Evolutionary conservation across 2,329 filamentous ascomycete genomes (phyloP).

Genomic region (Diaporthe ilicicola): DNA sequence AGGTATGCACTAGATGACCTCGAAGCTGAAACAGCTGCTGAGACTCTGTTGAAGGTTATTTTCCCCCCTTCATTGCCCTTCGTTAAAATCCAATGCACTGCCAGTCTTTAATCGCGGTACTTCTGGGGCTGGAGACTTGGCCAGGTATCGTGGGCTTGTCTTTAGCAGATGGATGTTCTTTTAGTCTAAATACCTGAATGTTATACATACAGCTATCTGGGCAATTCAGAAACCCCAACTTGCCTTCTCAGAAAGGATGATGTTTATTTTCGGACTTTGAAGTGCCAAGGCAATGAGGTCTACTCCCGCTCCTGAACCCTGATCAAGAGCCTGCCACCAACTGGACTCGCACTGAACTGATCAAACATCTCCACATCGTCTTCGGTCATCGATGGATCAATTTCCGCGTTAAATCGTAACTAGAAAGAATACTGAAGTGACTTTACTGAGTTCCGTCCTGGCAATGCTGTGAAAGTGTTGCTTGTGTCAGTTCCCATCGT

Average conservation of each 20-base stretch:
- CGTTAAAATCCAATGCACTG: too few relatives aligned
- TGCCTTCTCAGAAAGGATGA: not conserved
- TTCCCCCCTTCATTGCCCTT: too few relatives aligned
- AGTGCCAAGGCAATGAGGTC: not conserved
- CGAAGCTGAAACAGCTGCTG: too few relatives aligned
- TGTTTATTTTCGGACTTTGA: too few relatives aligned
- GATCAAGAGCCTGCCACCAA: not conserved
- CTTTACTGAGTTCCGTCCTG: slow-evolving; percentile 3
- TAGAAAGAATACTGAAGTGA: not conserved
- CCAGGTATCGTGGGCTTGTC: too few relatives aligned
- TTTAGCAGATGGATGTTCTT: too few relatives aligned
- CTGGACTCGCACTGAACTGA: slow-evolving; percentile 2
- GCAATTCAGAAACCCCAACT: not conserved
- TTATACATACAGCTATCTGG: too few relatives aligned
- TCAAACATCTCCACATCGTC: not conserved
- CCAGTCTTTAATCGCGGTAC: too few relatives aligned
- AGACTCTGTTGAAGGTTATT: too few relatives aligned
- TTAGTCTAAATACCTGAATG: too few relatives aligned
- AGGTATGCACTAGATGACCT: too few relatives aligned
- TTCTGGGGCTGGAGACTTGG: too few relatives aligned
- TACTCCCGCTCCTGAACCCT: not conserved
- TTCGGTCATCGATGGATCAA: not conserved
- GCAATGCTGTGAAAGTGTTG: not conserved
- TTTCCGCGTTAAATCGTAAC: not conserved
- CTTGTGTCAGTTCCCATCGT: not conserved